A percentile compares a stretch with the other conserved stretches of the same genome.
Evolutionary conservation across 768 basidiomycete genomes (phyloP).

Genomic region (Russula dissimulans): DNA sequence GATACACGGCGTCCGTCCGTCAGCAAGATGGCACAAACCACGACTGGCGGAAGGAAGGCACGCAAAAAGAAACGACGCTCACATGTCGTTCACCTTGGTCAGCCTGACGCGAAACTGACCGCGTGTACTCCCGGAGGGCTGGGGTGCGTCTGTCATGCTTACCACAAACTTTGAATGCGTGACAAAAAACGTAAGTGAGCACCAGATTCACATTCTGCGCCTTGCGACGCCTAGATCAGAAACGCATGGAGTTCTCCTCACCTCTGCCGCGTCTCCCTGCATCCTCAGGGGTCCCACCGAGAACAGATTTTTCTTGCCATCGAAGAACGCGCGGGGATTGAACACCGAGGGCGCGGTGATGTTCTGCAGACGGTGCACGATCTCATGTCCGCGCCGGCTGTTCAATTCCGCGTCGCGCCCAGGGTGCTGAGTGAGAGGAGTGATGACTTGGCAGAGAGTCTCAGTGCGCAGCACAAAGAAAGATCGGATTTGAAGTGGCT

Average conservation of each 20-base stretch:
- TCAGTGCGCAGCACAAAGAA: background rate
- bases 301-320: constrained; percentile 18
- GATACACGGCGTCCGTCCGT: background rate
- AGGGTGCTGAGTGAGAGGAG: background rate
- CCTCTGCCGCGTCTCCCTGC: constrained; percentile 12
- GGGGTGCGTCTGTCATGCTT: constrained; percentile 4
- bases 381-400: constrained; percentile 12
- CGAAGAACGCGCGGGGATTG: constrained; percentile 13
- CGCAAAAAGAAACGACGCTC: background rate
- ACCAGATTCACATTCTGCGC: background rate
- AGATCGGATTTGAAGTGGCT: background rate
- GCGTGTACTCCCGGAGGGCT: constrained; percentile 7
- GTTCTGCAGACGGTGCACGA: constrained; percentile 10
- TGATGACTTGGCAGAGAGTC: background rate
- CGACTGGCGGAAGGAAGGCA: background rate
- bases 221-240: background rate
- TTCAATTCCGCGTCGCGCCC: constrained; percentile 10
- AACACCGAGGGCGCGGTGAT: constrained; percentile 5
- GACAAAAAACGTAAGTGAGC: background rate
- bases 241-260: background rate
- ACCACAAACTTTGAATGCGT: constrained; percentile 2
- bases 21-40: background rate
- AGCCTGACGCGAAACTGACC: constrained; percentile 10
- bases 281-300: constrained; percentile 12
- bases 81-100: constrained; percentile 16